Percentiles rank a stretch among this genome's conserved stretches.
phyloP scores from a whole-genome alignment of 1,284 basidiomycete genomes.

The Tylopilus sp. region DNA sequence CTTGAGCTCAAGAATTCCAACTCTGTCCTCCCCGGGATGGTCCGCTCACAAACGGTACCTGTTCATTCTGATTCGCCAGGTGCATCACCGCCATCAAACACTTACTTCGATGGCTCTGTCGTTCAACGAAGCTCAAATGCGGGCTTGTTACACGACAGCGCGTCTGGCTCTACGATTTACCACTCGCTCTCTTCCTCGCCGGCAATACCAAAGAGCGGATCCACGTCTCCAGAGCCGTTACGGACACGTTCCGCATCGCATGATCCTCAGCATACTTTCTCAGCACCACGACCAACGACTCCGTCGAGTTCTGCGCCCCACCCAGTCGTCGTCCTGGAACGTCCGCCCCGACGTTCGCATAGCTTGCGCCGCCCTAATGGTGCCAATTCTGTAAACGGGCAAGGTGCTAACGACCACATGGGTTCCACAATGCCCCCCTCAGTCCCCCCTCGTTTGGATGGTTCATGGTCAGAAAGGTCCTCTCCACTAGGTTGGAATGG shows the following conservation, averaged over 20 bases:
- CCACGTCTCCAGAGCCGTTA: slow-evolving; percentile 16
- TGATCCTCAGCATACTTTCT: slow-evolving; percentile 12
- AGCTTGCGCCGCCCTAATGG: slow-evolving; percentile 18
- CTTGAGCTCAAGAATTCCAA: slow-evolving; percentile 33
- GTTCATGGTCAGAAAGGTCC: slow-evolving; percentile 15
- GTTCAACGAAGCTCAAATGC: slow-evolving; percentile 22
- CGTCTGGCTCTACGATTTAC: slow-evolving; percentile 31
- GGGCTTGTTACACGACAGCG: slow-evolving; percentile 25
- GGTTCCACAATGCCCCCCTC: slow-evolving; percentile 9
- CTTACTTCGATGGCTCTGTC: slow-evolving; percentile 15
- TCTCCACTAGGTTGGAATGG: slow-evolving; percentile 19
- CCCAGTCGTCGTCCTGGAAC: slow-evolving; percentile 23
- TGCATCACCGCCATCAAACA: slow-evolving; percentile 16
- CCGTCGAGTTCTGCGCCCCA: slow-evolving; percentile 21
- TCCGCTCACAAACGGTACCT: slow-evolving; percentile 34
- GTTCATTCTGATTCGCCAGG: slow-evolving; percentile 20
- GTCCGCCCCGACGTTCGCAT: slow-evolving; percentile 27
- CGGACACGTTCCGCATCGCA: slow-evolving; percentile 26
- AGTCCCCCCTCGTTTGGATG: slow-evolving; percentile 16
- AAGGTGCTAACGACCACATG: slow-evolving; percentile 7
- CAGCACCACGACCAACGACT: slow-evolving; percentile 12
- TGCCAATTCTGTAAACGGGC: neutral
- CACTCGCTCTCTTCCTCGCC: slow-evolving; percentile 33
- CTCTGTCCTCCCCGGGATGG: slow-evolving; percentile 36
- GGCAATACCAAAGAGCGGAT: slow-evolving; percentile 23